Evolutionary conservation across 768 basidiomycete species (phyloP).

Genomic region (Rickenella mellea): DNA sequence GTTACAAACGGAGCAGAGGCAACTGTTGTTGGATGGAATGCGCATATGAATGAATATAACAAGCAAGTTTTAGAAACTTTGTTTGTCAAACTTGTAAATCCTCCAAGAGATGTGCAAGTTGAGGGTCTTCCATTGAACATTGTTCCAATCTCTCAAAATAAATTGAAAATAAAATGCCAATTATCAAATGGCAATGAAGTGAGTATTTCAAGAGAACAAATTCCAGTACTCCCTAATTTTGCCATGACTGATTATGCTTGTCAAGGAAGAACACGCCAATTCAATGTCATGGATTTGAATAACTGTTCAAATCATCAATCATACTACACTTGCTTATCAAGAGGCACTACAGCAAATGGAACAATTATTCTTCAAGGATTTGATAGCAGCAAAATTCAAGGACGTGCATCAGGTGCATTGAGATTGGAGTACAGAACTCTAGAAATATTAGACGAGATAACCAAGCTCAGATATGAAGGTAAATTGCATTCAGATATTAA

Average conservation of each 20-base stretch:
- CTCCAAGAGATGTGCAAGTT: conserved; percentile 15
- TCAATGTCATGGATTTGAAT: conserved; percentile 20
- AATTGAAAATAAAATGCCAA: conserved; percentile 2
- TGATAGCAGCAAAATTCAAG: conserved; percentile 14
- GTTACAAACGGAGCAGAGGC: conserved; percentile 27
- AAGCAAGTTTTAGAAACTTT: conserved; percentile 17
- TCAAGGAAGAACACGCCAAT: conserved; percentile 21
- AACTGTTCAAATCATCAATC: conserved; percentile 16
- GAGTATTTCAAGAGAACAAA: conserved; percentile 14
- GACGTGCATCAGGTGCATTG: conserved; percentile 16
- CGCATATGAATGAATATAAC: conserved; percentile 3
- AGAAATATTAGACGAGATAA: conserved; percentile 26
- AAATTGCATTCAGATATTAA: conserved; percentile 9
- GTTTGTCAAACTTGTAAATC: conserved; percentile 19
- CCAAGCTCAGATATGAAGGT: conserved; percentile 12
- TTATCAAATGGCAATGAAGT: conserved; percentile 12
- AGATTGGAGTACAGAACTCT: conserved; percentile 25
- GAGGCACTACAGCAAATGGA: conserved; percentile 17
- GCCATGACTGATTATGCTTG: conserved; percentile 26
- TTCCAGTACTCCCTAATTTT: conserved; percentile 19
- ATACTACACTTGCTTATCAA: conserved; percentile 23
- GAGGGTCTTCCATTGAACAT: conserved; percentile 21
- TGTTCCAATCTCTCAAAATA: conserved; percentile 13
- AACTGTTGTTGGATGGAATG: conserved; percentile 17
- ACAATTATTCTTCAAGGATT: conserved; percentile 22